Evolutionary conservation across 305 asterid species (phyloP), one percentile per base, ranked within the genome.

Genomic region (Lippia alba): DNA sequence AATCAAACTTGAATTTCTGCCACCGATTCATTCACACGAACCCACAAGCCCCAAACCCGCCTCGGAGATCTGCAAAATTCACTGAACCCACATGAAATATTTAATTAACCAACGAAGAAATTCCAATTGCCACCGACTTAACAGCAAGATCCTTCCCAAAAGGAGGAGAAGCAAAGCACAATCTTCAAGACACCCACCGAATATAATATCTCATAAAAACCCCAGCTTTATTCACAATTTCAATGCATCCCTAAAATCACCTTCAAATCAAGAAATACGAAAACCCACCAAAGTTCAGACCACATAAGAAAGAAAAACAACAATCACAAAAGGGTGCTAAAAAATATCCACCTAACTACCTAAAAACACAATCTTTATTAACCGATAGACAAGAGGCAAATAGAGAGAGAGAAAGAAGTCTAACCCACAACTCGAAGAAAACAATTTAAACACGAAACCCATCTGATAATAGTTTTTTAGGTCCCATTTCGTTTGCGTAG

Each of bases 361-460:
- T 36, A 73, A 57, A 67, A 56, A 5, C 17, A 65, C 59, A 65
- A 73, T 34, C 66, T 56, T 56, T 36, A 66, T 44, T 12, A 53
- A 4, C 56, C 64, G 70, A 34, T 55, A 33, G 12, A 78, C 65
- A 50, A 62, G 40, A 58, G 17, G 16, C n/a, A 60, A 12, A 4
- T 33, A 12, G 12, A 19, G 51, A 30, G 48, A 60, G 41, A 60
- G 8, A 77, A 45, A 56, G 60, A 62, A 64, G 51, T 34, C 62
- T 33, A 70, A 71, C 61, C 72, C 75, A 77, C 60, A 63, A 74
- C 61, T 71, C 53, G 17, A 71, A 63, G 72, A 76, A 61, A 62
- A 61, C 46, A 73, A 36, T 19, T 66, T 53, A 2, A 75, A 36
- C 71, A 78, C 79, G 81, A 78, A 81, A 69, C 83, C 76, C 69